phyloP scores from a whole-genome alignment of 495 filamentous ascomycete genomes.

The Hypomontagnella monticulosa region DNA sequence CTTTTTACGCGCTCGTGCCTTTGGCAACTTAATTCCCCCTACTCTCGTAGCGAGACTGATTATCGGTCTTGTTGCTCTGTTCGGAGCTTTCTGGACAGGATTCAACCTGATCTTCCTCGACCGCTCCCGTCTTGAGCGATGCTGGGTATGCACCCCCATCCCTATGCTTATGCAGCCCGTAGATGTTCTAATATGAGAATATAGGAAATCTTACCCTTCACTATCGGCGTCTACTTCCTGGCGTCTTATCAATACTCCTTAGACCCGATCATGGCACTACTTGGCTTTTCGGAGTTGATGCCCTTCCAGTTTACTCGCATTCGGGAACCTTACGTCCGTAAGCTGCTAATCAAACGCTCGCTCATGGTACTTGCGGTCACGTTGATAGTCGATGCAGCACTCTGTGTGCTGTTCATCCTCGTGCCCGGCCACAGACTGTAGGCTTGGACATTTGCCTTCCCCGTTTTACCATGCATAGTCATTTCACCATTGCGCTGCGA shows the following conservation, averaged over 20 bases:
- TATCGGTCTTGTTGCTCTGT: conserved; percentile 85
- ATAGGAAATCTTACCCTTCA: conserved; percentile 92
- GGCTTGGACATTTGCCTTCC: conserved; percentile 11
- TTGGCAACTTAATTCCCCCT: conserved; percentile 92
- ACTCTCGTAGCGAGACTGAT: conserved; percentile 84
- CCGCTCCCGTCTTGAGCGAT: conserved; percentile 73
- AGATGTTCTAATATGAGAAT: conserved; percentile 5
- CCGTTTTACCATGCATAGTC: background rate
- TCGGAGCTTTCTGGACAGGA: conserved; percentile 91
- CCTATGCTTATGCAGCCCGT: background rate
- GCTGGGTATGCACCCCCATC: conserved; percentile 72
- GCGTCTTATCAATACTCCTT: conserved; percentile 92
- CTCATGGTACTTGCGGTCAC: conserved; percentile 78
- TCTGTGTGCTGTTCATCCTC: conserved; percentile 87
- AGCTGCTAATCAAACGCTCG: conserved; percentile 81
- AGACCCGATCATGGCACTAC: conserved; percentile 89
- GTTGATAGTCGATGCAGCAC: conserved; percentile 74
- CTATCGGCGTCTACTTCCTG: conserved; percentile 86
- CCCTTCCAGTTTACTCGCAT: conserved; percentile 89
- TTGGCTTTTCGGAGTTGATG: conserved; percentile 92
- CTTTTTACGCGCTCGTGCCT: conserved; percentile 91
- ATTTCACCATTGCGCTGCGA: conserved; percentile 20
- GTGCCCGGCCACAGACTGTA: conserved; percentile 90
- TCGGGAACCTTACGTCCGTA: conserved; percentile 87
- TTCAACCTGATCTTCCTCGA: conserved; percentile 93